phyloP scores from a whole-genome alignment of 1,284 basidiomycete species.

The Tetrapyrgos nigripes region DNA sequence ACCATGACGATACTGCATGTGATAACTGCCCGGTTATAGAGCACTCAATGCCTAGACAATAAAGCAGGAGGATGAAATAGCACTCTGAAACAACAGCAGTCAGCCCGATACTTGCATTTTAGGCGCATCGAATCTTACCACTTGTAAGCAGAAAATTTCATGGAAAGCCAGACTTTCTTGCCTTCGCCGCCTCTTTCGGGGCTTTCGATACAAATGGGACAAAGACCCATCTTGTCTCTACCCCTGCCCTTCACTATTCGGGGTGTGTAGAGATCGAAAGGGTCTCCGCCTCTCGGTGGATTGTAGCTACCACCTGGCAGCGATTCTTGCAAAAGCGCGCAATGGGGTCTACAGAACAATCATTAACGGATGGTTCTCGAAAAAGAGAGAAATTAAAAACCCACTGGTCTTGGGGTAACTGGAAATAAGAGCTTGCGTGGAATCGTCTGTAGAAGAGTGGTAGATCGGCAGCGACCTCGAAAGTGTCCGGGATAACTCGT shows the following conservation, averaged over 20 bases:
- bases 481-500: constrained; percentile 52
- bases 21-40: constrained; percentile 61
- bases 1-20: constrained; percentile 84
- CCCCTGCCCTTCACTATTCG: constrained; percentile 78
- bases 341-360: constrained; percentile 38
- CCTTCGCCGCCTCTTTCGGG: constrained; percentile 67
- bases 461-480: constrained; percentile 47
- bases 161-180: constrained; percentile 71
- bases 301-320: constrained; percentile 63
- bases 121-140: constrained; percentile 47
- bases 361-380: neutral
- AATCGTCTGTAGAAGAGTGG: constrained; percentile 70
- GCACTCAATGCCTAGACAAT: constrained; percentile 1
- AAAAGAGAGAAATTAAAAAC: constrained; percentile 14
- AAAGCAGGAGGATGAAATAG: constrained; percentile 7
- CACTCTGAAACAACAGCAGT: neutral
- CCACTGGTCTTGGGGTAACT: constrained; percentile 35
- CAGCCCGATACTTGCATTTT: neutral
- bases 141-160: constrained; percentile 86
- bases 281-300: constrained; percentile 54
- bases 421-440: constrained; percentile 61
- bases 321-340: constrained; percentile 33
- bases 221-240: constrained; percentile 73
- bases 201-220: constrained; percentile 77
- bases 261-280: constrained; percentile 78